phyloP scores from a whole-genome alignment of 2,329 filamentous ascomycete species.

The Ophiocordyceps unilateralis region DNA sequence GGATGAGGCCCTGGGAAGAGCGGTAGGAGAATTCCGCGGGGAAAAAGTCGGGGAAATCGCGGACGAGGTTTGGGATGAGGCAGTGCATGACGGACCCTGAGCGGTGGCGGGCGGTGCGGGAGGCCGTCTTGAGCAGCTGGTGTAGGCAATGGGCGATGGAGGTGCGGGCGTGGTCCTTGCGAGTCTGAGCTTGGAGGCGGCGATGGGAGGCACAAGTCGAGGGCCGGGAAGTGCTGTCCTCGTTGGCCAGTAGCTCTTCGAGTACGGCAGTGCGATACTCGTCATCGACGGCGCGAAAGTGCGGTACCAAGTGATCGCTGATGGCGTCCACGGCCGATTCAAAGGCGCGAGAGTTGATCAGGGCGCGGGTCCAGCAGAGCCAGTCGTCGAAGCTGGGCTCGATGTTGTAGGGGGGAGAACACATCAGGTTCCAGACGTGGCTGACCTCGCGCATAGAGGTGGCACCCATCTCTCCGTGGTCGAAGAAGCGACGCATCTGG shows the following conservation, averaged over 20 bases:
- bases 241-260: slow-evolving; percentile 16
- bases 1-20: slow-evolving; percentile 13
- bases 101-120: slow-evolving; percentile 7
- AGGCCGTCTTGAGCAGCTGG: slow-evolving; percentile 11
- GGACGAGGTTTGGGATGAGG: slow-evolving; percentile 14
- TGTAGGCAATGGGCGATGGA: slow-evolving; percentile 12
- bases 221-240: slow-evolving; percentile 4
- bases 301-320: slow-evolving; percentile 21
- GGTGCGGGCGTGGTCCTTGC: slow-evolving; percentile 15
- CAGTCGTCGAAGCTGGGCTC: slow-evolving; percentile 40
- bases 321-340: slow-evolving; percentile 19
- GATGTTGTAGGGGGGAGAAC: slow-evolving; percentile 35
- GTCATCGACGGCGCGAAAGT: slow-evolving; percentile 11
- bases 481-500: slow-evolving; percentile 15
- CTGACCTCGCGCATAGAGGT: slow-evolving; percentile 20
- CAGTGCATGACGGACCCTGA: slow-evolving; percentile 6
- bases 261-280: slow-evolving; percentile 11
- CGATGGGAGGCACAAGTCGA: slow-evolving; percentile 6
- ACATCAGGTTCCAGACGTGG: slow-evolving; percentile 43
- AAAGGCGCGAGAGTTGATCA: slow-evolving; percentile 14
- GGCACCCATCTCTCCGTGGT: background rate
- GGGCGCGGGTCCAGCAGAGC: slow-evolving; percentile 22
- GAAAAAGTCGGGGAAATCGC: slow-evolving; percentile 18
- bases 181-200: slow-evolving; percentile 12
- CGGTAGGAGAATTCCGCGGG: slow-evolving; percentile 13